A percentile compares a stretch with the other conserved stretches of the same genome.
Evolutionary conservation across 495 filamentous ascomycete species (phyloP).

Genomic region (Xylaria longipes): DNA sequence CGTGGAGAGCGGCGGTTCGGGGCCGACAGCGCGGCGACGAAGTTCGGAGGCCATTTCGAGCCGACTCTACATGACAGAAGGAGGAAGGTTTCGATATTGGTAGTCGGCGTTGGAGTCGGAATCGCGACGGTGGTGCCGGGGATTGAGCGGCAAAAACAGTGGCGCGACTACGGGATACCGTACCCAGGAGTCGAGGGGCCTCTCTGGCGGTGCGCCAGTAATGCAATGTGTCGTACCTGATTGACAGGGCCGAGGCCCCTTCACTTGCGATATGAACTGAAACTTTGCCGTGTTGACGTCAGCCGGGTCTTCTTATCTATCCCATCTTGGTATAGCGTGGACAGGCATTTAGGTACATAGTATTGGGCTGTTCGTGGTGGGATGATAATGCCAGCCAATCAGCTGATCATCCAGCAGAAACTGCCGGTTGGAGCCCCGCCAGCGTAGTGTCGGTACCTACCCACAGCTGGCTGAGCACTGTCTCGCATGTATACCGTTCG

Average conservation of each 20-base stretch:
- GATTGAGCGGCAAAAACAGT: neutral
- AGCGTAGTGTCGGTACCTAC: neutral
- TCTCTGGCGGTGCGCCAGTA: neutral
- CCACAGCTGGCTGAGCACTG: neutral
- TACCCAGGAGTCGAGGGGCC: too few relatives aligned
- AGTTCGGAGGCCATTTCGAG: constrained; percentile 53
- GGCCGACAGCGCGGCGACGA: constrained; percentile 53
- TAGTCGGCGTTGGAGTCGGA: neutral
- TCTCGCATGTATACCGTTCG: neutral
- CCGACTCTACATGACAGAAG: constrained; percentile 33
- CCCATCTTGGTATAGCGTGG: neutral
- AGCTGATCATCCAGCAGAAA: neutral
- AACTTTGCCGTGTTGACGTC: constrained; percentile 20
- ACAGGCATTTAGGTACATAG: too few relatives aligned
- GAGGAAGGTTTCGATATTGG: neutral
- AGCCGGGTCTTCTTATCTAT: constrained; percentile 3
- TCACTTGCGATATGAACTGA: constrained; percentile 34
- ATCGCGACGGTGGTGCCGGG: neutral
- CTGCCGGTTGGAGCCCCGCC: neutral
- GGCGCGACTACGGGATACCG: too few relatives aligned
- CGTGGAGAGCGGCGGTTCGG: constrained; percentile 33
- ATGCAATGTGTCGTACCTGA: constrained; percentile 21
- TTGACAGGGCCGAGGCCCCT: constrained; percentile 22
- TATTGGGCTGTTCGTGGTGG: too few relatives aligned
- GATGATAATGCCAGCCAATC: neutral